Conservation (phyloP, 169 alveolate genomes). For the Plasmodium fragile region DNA sequence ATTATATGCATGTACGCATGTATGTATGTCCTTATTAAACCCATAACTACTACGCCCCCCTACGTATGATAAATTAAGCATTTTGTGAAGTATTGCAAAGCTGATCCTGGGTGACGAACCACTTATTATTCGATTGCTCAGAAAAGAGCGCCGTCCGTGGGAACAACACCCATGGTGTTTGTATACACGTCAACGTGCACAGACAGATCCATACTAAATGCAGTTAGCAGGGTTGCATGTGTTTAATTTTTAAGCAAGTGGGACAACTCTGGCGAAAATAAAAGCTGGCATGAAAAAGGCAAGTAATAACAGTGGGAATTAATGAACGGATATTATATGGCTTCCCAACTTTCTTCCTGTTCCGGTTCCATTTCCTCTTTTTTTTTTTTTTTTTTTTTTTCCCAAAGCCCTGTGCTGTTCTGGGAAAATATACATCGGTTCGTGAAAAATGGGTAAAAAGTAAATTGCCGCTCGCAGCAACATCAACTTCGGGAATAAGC, state of each 20-base stretch:
- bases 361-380: background rate
- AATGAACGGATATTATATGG: background rate
- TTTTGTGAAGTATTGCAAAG: background rate
- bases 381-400: background rate
- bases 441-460: background rate
- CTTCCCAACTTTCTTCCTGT: background rate
- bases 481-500: background rate
- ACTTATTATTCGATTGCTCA: background rate
- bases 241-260: background rate
- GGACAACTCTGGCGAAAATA: background rate
- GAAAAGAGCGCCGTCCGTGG: background rate
- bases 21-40: background rate
- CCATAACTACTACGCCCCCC: background rate
- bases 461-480: background rate
- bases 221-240: background rate
- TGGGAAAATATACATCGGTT: background rate
- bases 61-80: background rate
- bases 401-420: background rate
- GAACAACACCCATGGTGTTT: background rate
- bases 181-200: background rate
- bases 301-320: background rate
- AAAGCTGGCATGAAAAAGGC: background rate
- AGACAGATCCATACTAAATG: background rate
- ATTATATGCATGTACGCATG: background rate
- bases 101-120: background rate